Evolutionary conservation across 352 stramenopile genomes (phyloP).

Genomic region (Aphanomyces invadans): DNA sequence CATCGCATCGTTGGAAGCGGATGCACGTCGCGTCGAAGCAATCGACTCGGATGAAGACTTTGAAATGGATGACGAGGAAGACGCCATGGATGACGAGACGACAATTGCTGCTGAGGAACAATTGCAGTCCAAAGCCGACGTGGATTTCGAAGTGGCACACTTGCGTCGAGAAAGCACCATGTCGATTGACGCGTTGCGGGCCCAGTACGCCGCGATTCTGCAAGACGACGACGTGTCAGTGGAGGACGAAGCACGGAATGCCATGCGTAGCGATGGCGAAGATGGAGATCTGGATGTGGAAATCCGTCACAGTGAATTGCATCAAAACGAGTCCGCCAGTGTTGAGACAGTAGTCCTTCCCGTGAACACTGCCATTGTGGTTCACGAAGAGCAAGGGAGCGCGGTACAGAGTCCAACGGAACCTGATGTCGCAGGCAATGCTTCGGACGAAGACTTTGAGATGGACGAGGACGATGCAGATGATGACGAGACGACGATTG

Average conservation of each 20-base stretch:
- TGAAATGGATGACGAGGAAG: constrained; percentile 29
- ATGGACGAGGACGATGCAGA: constrained; percentile 30
- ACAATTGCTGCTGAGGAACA: constrained; percentile 83
- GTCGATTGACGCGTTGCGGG: constrained; percentile 79
- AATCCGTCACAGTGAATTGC: too few species aligned
- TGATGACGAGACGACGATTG: constrained; percentile 82
- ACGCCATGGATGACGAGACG: constrained; percentile 76
- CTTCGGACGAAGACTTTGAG: constrained; percentile 32
- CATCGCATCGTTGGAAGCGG: too few species aligned
- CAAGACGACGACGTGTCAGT: not conserved
- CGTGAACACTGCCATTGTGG: too few species aligned
- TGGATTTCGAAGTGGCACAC: constrained; percentile 73
- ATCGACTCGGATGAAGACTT: constrained; percentile 30
- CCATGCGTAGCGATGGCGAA: constrained; percentile 30
- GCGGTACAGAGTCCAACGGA: not conserved
- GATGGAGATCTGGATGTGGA: constrained; percentile 82
- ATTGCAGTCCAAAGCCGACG: constrained; percentile 29
- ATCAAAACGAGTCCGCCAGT: too few species aligned
- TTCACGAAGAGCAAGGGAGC: too few species aligned
- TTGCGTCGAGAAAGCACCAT: constrained; percentile 88
- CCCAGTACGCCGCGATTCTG: constrained; percentile 32
- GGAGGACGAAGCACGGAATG: constrained; percentile 29
- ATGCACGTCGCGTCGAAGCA: constrained; percentile 44
- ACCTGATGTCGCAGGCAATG: not conserved
- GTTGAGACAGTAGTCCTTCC: too few species aligned